Evolutionary conservation across 2,329 filamentous ascomycete genomes (phyloP).

Genomic region (Orbilia ellipsospora): DNA sequence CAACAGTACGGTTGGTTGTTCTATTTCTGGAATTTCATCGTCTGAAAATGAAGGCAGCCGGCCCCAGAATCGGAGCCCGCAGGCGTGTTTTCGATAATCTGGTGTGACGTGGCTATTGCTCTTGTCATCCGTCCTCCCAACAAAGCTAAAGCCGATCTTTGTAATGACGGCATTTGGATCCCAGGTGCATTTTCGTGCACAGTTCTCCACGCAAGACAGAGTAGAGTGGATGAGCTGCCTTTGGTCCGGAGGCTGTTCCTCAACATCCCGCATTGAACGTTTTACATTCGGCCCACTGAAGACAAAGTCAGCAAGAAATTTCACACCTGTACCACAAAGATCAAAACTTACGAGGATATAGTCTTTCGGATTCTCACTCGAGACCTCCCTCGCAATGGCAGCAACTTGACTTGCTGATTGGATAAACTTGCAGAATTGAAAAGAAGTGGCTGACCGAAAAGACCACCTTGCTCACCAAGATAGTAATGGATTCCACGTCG

Average conservation of each 20-base stretch:
- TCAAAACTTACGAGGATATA: slow-evolving; percentile 45
- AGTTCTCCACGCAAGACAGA: slow-evolving; percentile 48
- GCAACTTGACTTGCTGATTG: slow-evolving; percentile 37
- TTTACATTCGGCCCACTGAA: slow-evolving; percentile 49
- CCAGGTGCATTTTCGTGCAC: slow-evolving; percentile 48
- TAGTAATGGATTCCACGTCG: slow-evolving; percentile 38
- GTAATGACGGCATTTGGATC: slow-evolving; percentile 46
- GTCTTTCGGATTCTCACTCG: slow-evolving; percentile 49
- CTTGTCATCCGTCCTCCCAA: slow-evolving; percentile 43
- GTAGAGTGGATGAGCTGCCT: slow-evolving; percentile 47
- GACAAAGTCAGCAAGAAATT: slow-evolving; percentile 2
- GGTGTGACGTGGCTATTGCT: slow-evolving; percentile 3
- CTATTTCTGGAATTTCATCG: slow-evolving; percentile 20
- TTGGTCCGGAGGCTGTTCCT: slow-evolving; percentile 46
- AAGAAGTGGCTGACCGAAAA: slow-evolving; percentile 8
- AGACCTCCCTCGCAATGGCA: slow-evolving; percentile 49
- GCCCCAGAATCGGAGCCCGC: slow-evolving; percentile 51
- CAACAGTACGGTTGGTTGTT: slow-evolving; percentile 18
- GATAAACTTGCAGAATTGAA: slow-evolving; percentile 11
- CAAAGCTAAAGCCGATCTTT: slow-evolving; percentile 48
- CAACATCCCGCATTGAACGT: slow-evolving; percentile 22
- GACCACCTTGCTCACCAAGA: slow-evolving; percentile 43
- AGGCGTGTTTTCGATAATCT: slow-evolving; percentile 46
- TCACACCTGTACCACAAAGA: neutral
- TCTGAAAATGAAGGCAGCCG: slow-evolving; percentile 25